Percentiles rank a stretch among this genome's conserved stretches.
Conservation (phyloP, 345 rosid species). For the Sisymbrium irio region DNA sequence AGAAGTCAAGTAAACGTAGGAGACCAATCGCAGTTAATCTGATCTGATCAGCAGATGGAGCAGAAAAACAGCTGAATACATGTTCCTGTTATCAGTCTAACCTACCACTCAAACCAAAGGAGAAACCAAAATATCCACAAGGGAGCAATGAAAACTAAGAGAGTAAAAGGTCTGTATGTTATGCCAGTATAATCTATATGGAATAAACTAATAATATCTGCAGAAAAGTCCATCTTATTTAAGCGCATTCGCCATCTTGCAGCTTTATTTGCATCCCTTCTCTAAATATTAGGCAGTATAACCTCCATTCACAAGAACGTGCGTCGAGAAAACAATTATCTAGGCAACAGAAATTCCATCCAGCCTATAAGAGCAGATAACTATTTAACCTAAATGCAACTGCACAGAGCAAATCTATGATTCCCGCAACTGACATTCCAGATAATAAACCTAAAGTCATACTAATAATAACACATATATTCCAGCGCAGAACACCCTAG, state of each 20-base stretch:
- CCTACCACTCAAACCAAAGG: constrained; percentile 11
- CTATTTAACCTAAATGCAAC: constrained; percentile 3
- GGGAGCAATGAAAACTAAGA: not conserved
- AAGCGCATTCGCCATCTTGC: constrained; percentile 11
- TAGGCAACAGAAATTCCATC: constrained; percentile 2
- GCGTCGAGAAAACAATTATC: not conserved
- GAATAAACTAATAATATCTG: not conserved
- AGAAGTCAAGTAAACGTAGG: constrained; percentile 1
- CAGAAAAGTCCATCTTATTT: not conserved
- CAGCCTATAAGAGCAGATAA: not conserved
- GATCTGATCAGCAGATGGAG: not conserved
- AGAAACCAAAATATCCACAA: not conserved
- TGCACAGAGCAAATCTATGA: not conserved
- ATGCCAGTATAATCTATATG: not conserved
- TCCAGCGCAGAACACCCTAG: not conserved
- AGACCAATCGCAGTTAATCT: not conserved
- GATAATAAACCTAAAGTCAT: not conserved
- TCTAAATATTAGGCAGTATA: not conserved
- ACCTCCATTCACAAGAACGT: not conserved
- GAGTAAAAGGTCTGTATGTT: constrained; percentile 5
- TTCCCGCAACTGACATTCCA: not conserved
- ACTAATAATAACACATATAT: not conserved
- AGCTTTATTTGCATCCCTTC: not conserved
- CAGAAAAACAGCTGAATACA: not conserved
- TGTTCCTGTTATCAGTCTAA: not conserved